Evolutionary conservation across 192 early-diverging fungal genomes (phyloP), one percentile per base, ranked within the genome.

Genomic region (Gamsiella multidivaricata): DNA sequence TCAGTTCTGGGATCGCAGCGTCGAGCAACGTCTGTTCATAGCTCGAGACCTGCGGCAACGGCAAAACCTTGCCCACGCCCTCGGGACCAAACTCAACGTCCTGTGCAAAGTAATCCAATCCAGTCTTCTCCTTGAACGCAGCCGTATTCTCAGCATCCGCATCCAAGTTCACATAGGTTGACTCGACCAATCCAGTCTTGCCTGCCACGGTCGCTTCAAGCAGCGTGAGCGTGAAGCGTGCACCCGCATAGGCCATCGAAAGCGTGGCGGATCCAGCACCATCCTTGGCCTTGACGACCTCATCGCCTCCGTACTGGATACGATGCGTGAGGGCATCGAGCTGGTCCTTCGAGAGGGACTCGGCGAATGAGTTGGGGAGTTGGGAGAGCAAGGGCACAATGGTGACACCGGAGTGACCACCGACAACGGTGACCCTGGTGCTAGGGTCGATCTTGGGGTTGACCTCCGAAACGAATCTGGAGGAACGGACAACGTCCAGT

Each of bases 211-310:
- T 80, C 54, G 96, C 95, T 43, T 93, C 87, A 56, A 99, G 82
- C 73, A 99, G 86, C 20, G 91, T 91, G 82, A 93, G 87, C 57
- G 96, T 90, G 85, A 99, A 97, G 55, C 96, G 91, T 18, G 95
- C 95, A 37, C 91, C 94, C 56, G 94, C 93, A 39, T 85, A 90
- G 39, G 94, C 94, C 95, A 96, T 95, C 51, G 94, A 95, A 36
- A 96, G 87, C 7, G 94, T 96, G 32, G 95, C 94, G 26, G 92
- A 93, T 50, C 94, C 95, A 23, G 90, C 88, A 61, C 97, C 97
- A 86, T 95, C 92, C 91, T 99, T 99, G 80, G 98, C 98, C 91
- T 99, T 94, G 81, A 99, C 98, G 60, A 99, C 98, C 81, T 99
- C 98, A 78, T 99, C 98, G 69, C 98, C 98, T 80, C 96, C 98